Evolutionary conservation across 331 rosid genomes (phyloP).

Genomic region (Malus hybrid): DNA sequence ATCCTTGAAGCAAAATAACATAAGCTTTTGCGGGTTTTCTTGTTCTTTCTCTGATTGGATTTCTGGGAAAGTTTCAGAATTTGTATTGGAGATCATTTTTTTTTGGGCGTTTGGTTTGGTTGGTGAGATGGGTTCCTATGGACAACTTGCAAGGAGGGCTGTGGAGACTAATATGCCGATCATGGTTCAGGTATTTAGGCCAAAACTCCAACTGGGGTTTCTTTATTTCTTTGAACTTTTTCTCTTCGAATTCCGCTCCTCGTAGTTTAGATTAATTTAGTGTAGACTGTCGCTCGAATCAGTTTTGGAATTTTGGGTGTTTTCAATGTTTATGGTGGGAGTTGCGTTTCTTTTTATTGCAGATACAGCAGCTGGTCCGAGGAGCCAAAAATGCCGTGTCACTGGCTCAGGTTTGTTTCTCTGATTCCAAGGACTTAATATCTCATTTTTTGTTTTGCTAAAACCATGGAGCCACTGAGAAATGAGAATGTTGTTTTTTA

Average conservation of each 20-base stretch:
- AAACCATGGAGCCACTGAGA: constrained; percentile 16
- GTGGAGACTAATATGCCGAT: constrained; percentile 82
- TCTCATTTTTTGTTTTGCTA: constrained; percentile 4
- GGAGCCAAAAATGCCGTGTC: constrained; percentile 62
- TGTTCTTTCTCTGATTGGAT: background rate
- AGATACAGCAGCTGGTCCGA: constrained; percentile 76
- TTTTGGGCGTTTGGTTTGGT: constrained; percentile 13
- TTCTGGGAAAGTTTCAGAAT: constrained; percentile 10
- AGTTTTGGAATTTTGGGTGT: background rate
- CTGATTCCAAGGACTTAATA: constrained; percentile 23
- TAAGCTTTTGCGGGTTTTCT: background rate
- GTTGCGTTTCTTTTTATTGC: constrained; percentile 20
- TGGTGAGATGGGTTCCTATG: constrained; percentile 63
- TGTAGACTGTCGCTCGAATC: background rate
- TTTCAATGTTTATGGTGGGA: background rate
- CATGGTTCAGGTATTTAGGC: constrained; percentile 65
- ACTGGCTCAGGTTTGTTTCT: constrained; percentile 70
- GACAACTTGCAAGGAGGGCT: constrained; percentile 68
- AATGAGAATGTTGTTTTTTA: background rate
- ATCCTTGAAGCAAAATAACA: background rate
- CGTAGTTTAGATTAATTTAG: background rate
- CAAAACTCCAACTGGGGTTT: background rate
- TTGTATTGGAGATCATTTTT: background rate
- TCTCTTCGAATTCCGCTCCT: background rate
- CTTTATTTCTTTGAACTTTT: background rate